Evolutionary conservation across 805 yeast genomes (phyloP).

Genomic region (Zygosaccharomyces rouxii): DNA sequence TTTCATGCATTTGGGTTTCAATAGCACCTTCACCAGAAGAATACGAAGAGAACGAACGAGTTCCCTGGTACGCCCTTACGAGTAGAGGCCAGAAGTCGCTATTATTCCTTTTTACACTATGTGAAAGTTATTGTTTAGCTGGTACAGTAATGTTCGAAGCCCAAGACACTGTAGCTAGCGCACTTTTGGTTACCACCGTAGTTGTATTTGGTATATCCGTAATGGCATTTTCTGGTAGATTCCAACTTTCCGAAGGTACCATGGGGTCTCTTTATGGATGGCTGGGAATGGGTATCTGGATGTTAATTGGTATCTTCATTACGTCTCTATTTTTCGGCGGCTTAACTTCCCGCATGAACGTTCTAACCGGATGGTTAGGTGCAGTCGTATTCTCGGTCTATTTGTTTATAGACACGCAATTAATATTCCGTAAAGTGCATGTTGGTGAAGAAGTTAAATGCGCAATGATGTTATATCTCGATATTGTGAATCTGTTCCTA

Average conservation of each 20-base stretch:
- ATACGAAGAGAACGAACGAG: conserved; percentile 38
- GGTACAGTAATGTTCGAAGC: conserved; percentile 60
- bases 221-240: conserved; percentile 67
- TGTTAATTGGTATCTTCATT: conserved; percentile 66
- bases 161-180: conserved; percentile 61
- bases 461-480: conserved; percentile 73
- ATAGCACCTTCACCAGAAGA: conserved; percentile 67
- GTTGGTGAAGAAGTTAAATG: conserved; percentile 86
- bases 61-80: conserved; percentile 32
- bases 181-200: conserved; percentile 60
- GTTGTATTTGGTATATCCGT: conserved; percentile 72
- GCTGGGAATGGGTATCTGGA: conserved; percentile 55
- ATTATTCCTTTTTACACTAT: conserved; percentile 62
- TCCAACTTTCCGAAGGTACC: conserved; percentile 28
- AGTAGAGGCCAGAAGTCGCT: conserved; percentile 40
- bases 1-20: conserved; percentile 58
- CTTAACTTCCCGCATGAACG: conserved; percentile 50
- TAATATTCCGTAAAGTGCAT: conserved; percentile 65
- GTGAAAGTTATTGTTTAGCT: conserved; percentile 72
- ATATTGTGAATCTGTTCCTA: conserved; percentile 74
- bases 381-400: conserved; percentile 70
- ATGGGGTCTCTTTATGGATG: conserved; percentile 35
- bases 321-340: conserved; percentile 62
- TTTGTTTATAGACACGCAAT: conserved; percentile 76
- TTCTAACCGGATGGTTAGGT: conserved; percentile 66